These are phyloP conservation scores for Chlorella sorokiniana DNA, from an alignment of 139 green algal genomes.

Conservation along the genomic window DNA sequence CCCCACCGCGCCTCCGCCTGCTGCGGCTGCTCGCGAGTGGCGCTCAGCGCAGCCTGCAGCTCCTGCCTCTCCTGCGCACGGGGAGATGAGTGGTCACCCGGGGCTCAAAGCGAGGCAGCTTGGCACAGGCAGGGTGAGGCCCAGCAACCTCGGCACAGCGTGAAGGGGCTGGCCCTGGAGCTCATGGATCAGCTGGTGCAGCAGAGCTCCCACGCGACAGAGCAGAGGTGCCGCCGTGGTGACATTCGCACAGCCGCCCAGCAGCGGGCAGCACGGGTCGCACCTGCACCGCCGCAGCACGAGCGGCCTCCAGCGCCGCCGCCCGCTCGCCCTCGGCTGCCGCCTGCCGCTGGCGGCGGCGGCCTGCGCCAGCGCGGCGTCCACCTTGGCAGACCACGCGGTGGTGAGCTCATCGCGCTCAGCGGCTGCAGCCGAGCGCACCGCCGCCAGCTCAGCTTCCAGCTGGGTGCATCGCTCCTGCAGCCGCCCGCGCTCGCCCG, in stretches of 20 bases:
- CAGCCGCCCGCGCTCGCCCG: background rate
- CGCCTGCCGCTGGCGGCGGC: background rate
- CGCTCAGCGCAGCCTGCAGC: background rate
- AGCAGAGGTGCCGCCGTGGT: background rate
- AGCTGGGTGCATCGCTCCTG: background rate
- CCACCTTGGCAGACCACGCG: background rate
- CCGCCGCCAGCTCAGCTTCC: background rate
- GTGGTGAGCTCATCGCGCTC: background rate
- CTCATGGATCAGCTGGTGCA: too few relatives aligned
- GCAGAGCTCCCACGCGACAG: background rate
- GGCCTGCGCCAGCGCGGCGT: background rate
- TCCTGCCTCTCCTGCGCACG: background rate
- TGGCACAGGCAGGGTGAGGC: background rate
- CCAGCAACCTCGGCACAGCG: too few relatives aligned
- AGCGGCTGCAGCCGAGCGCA: background rate
- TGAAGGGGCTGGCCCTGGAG: too few relatives aligned
- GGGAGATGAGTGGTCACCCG: background rate
- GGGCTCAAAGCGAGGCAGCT: too few relatives aligned
- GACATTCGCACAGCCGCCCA: too few relatives aligned
- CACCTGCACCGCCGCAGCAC: background rate
- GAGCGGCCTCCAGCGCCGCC: background rate
- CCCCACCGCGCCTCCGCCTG: background rate
- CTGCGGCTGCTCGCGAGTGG: background rate
- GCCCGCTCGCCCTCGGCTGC: background rate
- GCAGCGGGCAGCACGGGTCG: background rate